Evolutionary conservation across 352 stramenopile genomes (phyloP).

Genomic region (Plasmopara halstedii): DNA sequence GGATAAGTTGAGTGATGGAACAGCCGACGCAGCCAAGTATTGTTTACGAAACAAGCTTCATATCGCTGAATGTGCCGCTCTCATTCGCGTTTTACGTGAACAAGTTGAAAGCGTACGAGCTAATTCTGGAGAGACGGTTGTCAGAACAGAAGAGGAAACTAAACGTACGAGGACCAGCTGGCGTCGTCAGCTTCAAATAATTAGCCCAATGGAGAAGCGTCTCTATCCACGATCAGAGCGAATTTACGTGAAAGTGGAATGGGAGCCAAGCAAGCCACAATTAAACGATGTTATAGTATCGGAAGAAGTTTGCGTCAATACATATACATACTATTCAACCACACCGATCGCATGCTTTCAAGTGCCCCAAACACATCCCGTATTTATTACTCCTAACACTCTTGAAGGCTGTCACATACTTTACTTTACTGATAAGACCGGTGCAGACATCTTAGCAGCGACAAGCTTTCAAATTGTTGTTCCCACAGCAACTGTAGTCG

Average conservation of each 20-base stretch:
- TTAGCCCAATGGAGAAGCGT: conserved; percentile 14
- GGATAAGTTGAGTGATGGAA: conserved; percentile 16
- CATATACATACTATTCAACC: conserved; percentile 18
- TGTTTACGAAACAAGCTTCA: conserved; percentile 24
- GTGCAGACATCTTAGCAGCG: conserved; percentile 26
- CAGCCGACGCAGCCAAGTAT: conserved; percentile 30
- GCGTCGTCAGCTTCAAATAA: conserved; percentile 15
- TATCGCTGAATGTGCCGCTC: conserved; percentile 17
- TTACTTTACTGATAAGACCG: conserved; percentile 26
- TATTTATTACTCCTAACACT: conserved; percentile 22
- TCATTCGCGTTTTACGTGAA: conserved; percentile 25
- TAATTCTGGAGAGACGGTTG: background rate
- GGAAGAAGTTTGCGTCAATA: conserved; percentile 33
- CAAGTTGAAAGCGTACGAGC: conserved; percentile 8
- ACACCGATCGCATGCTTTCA: conserved; percentile 18
- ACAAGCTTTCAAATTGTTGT: conserved; percentile 31
- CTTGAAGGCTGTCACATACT: conserved; percentile 33
- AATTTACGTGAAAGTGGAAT: conserved; percentile 38
- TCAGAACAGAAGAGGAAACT: background rate
- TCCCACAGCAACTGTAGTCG: conserved; percentile 24
- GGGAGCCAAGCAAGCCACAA: conserved; percentile 4
- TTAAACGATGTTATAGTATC: conserved; percentile 1
- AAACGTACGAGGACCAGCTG: background rate
- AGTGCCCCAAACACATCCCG: conserved; percentile 23
- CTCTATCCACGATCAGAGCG: conserved; percentile 33